Base-by-base conservation (phyloP, 306 rosid genomes). In the Casuarina glauca region DNA sequence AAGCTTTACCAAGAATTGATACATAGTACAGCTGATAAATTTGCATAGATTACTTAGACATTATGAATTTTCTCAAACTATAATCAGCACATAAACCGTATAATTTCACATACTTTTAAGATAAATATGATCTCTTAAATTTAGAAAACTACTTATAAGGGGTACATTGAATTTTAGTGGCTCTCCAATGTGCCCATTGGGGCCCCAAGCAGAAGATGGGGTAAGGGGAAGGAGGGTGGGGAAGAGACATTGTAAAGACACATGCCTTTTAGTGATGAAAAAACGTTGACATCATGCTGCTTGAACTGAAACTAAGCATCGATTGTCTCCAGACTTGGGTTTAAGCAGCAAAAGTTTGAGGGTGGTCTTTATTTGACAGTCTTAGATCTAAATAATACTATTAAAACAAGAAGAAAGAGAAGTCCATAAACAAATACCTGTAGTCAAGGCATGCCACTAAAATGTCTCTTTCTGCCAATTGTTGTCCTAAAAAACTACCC, bases 371-470 rank as follows among this genome's bases (percentile, higher is more conserved):
- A 62, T 36, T 62, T 62, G 32, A 35, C 44, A 9, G 43, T 62
- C 7, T 13, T 7, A 52, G 58, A 62, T 62, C 36, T 43, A 61
- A 35, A 12, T 32, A 4, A 62, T 62, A 17, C 69, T 36, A 62
- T 35, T 62, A 35, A 61, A 9, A 36, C 35, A 1, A 12, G 16
- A 38, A 5, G 9, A 62, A 36, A 5, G 26, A 36, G 12, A n/a
- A 13, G 36, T 62, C 69, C 12, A 11, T 6, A 62, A 36, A 58
- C 1, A 66, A 82, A 80, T 86, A 91, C 99, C 98, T 90, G 91
- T 96, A 96, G 88, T 96, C 99, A 72, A 87, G 0, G 80, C 94
- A 89, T 69, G 99, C 99, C 80, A 96, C 99, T 6, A 96, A 85
- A 76, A 96, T 83, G 79, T 82, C 95, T 87, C 97, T 87, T 84